Base-by-base conservation (phyloP, 345 rosid species). In the Pelargonium nanum region DNA sequence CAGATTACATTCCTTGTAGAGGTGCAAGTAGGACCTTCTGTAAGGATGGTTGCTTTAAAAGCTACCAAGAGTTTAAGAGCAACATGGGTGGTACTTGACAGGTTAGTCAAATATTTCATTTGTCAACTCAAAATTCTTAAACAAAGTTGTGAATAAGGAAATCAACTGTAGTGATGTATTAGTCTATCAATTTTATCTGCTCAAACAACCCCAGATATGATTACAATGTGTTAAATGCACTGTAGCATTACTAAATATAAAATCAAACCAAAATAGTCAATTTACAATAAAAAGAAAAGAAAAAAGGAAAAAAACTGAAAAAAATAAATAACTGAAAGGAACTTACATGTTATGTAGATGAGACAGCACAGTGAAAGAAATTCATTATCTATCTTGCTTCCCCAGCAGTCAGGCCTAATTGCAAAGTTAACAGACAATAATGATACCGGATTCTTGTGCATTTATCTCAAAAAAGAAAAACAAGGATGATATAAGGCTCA, bases 41-140 rank as follows among this genome's bases (percentile, higher is more conserved):
- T 69, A 19, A 81, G 72, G 63, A 57, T 19, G 32, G 63, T 77
- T 56, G 82, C 82, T 16, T 23, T 73, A 24, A 52, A 55, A 58
- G 73, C 79, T 67, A 77, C 74, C 44, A 71, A 26, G 72, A 75
- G 6, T 26, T 60, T 81, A 23, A 57, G 63, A 61, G 84, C 85
- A 22, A 83, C 85, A 26, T 83, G 78, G 82, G 65, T 81, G 26
- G 60, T 83, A 28, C 83, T 83, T 59, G 89, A 81, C 68, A 83
- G 83, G 88, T 78, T n/a, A 21, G 75, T 66, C 54, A 34, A 58
- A 45, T 25, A 25, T 24, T 3, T 34, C 24, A 23, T 23, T 53
- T 54, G 4, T 4, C 0, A 13, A 19, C 24, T 56, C 1, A 16
- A 22, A 23, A 24, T 24, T 28, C n/a, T 0, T n/a, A 22, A 0